phyloP scores from a whole-genome alignment of 2,329 filamentous ascomycete genomes.

The Zopfia rhizophila region DNA sequence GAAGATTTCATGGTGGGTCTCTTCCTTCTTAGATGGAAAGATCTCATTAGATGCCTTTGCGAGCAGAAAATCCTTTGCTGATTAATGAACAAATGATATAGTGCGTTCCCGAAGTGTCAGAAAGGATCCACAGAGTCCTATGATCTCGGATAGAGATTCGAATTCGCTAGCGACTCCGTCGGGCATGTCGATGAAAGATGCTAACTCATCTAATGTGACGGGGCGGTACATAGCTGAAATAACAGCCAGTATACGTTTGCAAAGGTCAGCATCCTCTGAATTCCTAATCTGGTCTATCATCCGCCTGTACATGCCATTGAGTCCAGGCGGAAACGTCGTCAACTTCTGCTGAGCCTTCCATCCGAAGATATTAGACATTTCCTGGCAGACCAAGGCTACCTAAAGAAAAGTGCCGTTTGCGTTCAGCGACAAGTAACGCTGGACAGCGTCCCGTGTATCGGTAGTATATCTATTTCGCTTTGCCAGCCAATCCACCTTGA shows the following conservation, averaged over 20 bases:
- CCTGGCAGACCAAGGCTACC: too few species aligned
- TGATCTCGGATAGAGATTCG: constrained; percentile 22
- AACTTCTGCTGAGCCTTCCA: constrained; percentile 26
- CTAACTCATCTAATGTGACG: constrained; percentile 49
- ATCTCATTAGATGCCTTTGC: too few species aligned
- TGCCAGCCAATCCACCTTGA: too few species aligned
- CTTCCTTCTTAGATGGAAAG: too few species aligned
- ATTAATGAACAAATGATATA: constrained; percentile 55
- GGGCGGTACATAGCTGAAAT: constrained; percentile 47
- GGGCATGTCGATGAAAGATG: constrained; percentile 23
- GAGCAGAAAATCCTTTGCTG: constrained; percentile 59
- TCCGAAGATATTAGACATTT: constrained; percentile 29
- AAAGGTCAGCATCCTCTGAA: constrained; percentile 40
- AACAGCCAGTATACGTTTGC: constrained; percentile 47
- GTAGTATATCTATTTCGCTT: too few species aligned
- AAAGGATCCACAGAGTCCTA: constrained; percentile 54
- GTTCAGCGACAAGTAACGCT: constrained; percentile 54
- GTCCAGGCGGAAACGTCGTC: constrained; percentile 43
- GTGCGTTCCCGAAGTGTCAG: constrained; percentile 46
- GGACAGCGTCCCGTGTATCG: too few species aligned
- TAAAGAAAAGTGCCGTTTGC: too few species aligned
- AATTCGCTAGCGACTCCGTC: constrained; percentile 13
- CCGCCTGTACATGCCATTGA: constrained; percentile 49
- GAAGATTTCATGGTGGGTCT: too few species aligned
- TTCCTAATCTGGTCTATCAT: constrained; percentile 49